These are phyloP conservation scores for Stramenopiles sp. DNA, from an alignment of 352 stramenopile species.

Conservation along the genomic window DNA sequence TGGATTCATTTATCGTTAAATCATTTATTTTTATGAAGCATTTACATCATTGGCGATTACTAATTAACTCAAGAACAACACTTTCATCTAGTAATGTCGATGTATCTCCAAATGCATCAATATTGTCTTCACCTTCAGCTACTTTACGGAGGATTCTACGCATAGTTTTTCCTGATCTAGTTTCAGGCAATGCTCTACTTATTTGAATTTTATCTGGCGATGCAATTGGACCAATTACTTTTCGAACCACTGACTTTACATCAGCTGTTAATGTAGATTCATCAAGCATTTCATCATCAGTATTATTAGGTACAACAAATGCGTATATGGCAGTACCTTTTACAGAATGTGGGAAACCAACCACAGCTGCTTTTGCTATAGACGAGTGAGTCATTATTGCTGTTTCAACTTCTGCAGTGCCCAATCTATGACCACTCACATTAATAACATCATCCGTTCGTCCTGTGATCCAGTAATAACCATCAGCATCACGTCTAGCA, in stretches of 20 bases:
- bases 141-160: slow-evolving; percentile 89
- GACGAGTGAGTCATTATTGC: slow-evolving; percentile 49
- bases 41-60: too few relatives aligned
- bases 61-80: slow-evolving; percentile 45
- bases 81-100: slow-evolving; percentile 71
- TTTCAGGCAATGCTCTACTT: slow-evolving; percentile 63
- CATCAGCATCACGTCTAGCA: slow-evolving; percentile 44
- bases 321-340: not conserved
- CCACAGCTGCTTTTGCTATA: slow-evolving; percentile 65
- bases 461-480: slow-evolving; percentile 92
- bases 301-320: slow-evolving; percentile 3
- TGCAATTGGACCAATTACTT: slow-evolving; percentile 74
- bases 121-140: slow-evolving; percentile 43
- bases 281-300: slow-evolving; percentile 1
- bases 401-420: slow-evolving; percentile 41
- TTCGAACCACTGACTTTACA: slow-evolving; percentile 27
- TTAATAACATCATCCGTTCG: slow-evolving; percentile 84
- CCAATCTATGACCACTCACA: slow-evolving; percentile 51
- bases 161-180: slow-evolving; percentile 90
- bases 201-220: slow-evolving; percentile 72
- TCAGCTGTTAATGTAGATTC: slow-evolving; percentile 3
- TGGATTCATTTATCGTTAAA: too few relatives aligned
- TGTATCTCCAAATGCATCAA: slow-evolving; percentile 63
- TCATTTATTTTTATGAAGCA: too few relatives aligned
- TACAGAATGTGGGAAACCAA: slow-evolving; percentile 50